Percentiles rank a stretch among this genome's conserved stretches.
Evolutionary conservation across 2,329 filamentous ascomycete species (phyloP).

Genomic region (Paraphoma chrysanthemicola): DNA sequence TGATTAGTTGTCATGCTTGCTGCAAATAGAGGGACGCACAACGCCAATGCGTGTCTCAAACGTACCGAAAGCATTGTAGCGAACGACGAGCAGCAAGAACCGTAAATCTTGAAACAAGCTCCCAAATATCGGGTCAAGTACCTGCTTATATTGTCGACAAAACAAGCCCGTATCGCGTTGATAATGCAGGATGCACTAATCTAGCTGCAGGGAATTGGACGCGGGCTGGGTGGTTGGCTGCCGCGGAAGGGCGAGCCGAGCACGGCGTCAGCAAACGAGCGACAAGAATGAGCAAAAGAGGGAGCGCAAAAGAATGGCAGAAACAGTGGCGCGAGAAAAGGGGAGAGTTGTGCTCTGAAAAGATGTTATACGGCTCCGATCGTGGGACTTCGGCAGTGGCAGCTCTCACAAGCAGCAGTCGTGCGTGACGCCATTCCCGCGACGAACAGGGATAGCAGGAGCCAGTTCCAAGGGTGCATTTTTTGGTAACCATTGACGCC

Average conservation of each 20-base stretch:
- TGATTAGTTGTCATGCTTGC: background rate
- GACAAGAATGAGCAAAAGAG: background rate
- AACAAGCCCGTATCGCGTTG: slow-evolving; percentile 4
- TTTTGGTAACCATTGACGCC: background rate
- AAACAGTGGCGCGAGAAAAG: background rate
- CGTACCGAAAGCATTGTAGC: slow-evolving; percentile 8
- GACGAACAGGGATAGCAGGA: background rate
- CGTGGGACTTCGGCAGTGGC: background rate
- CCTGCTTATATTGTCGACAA: background rate
- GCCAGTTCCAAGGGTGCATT: background rate
- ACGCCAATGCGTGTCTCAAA: background rate
- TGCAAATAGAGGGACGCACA: background rate
- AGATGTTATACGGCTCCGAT: background rate
- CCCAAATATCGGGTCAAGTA: background rate
- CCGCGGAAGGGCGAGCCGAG: slow-evolving; percentile 4
- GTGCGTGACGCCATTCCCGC: background rate
- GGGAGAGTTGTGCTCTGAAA: background rate
- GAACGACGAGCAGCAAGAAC: slow-evolving; percentile 1
- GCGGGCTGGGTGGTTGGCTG: background rate
- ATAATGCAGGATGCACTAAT: slow-evolving; percentile 13
- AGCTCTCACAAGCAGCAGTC: background rate
- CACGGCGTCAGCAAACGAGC: slow-evolving; percentile 2
- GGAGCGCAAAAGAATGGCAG: slow-evolving; percentile 3
- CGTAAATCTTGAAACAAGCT: background rate
- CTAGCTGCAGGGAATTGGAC: slow-evolving; percentile 11